Evolutionary conservation across 2,329 filamentous ascomycete species (phyloP), one percentile per base, ranked within the genome.

Genomic region (Arachnomyces sp.): DNA sequence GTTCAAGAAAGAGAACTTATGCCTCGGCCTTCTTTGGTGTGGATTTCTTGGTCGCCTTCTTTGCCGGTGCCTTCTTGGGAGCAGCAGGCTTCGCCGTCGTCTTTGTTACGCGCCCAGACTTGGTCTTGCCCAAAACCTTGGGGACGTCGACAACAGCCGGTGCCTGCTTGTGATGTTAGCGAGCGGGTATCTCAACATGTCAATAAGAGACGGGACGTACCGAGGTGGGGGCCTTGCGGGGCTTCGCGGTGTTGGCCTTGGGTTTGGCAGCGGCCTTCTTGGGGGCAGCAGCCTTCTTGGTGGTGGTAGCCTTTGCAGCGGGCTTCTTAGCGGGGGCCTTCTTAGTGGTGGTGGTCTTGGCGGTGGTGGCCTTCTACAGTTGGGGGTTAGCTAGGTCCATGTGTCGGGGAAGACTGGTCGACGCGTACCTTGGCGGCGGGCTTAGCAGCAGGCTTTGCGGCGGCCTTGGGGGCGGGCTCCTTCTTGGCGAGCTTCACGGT

Each of bases 401-500:
- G 14, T 12, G n/a, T n/a, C 14, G 18, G 14, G 16, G 14, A 14
- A 12, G 17, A 35, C 12, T 64, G 20, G 9, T 25, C 5, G 20
- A 32, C 8, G 29, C 36, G 16, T 37, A 46, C 44, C 31, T 32
- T 47, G 13, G 48, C 47, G 40, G 65, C 58, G 39, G 65, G 59
- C 59, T 68, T 55, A 36, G 62, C 55, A 48, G 55, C 54, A 30
- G 59, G 37, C 50, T 73, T 65, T 28, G 58, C 49, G 43, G 64
- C 61, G 39, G 69, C 61, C 63, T 73, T 64, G 35, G 62, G 56
- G 47, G 56, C 55, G 40, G 59, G 42, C 41, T 76, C 74, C 73
- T 87, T 88, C 80, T 90, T 90, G 44, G 82, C 83, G 45, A 94
- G 81, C 82, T 94, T 94, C 67, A 92, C 87, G 52, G 86, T 84